Evolutionary conservation across 2,329 filamentous ascomycete genomes (phyloP), one percentile per base, ranked within the genome.

Genomic region (Septoria linicola): DNA sequence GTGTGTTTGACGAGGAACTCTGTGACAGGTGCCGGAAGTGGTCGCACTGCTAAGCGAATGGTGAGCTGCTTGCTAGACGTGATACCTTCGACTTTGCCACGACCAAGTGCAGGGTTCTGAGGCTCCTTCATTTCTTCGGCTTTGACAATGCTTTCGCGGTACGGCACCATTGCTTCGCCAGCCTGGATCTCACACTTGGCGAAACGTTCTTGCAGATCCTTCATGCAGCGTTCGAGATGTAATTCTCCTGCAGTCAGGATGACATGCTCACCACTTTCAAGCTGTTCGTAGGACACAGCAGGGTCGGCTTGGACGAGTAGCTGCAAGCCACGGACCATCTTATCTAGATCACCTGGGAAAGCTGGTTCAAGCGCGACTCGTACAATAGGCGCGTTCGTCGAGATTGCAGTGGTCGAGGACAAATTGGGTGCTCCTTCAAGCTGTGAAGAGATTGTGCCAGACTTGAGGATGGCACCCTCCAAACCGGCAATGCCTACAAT

Each of bases 401-500:
- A 88, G 25, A 82, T 83, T 70, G 91, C 83, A 48, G 78, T 83
- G 7, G 97, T 84, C 57, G 92, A 92, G 1, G 91, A 93, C 45
- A 99, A 75, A 71, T 99, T 99, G 61, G 95, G 84, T 5, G 88
- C 84, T 13, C 93, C 93, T 41, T 89, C 85, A 0, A 95, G 74
- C 58, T 88, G 87, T 58, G 89, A 95, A 73, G 90, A 96, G 3
- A 99, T 76, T 0, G 93, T 99, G 10, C 91, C 93, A 1, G 90
- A 95, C 69, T 99, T 99, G 48, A 99, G 78, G n/a, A 99, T 86
- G 55, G 92, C 86, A 13, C 91, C 92, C 65, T 93, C 91, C 1
- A 99, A 80, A 1, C 93, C 93, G 25, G 86, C 89, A 48, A 99
- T 93, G 19, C 93, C 93, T 66, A 99, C 97, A 3, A 99, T 87